Evolutionary conservation across 805 yeast genomes (phyloP).

Genomic region (Tetrapisispora fleetii): DNA sequence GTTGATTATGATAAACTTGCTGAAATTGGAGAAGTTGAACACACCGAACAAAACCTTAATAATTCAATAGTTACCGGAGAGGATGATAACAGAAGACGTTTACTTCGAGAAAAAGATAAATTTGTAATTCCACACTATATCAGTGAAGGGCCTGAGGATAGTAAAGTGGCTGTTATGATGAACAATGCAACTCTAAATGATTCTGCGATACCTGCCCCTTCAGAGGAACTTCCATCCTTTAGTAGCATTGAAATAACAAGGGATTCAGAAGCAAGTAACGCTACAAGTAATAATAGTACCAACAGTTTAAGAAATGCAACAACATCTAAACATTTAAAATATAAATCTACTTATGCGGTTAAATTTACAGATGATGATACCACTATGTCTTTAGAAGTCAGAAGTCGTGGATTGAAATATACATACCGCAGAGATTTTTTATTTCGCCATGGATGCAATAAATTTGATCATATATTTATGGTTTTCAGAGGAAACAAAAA

Average conservation of each 20-base stretch:
- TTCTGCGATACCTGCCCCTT: background rate
- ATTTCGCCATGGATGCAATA: slow-evolving; percentile 17
- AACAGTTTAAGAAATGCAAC: background rate
- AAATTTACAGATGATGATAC: slow-evolving; percentile 14
- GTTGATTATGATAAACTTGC: slow-evolving; percentile 1
- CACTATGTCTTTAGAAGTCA: slow-evolving; percentile 19
- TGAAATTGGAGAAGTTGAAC: slow-evolving; percentile 3
- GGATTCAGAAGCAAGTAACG: background rate
- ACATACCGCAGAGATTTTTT: slow-evolving; percentile 18
- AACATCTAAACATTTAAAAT: background rate
- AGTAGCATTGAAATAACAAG: background rate
- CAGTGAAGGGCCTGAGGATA: background rate
- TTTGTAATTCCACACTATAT: background rate
- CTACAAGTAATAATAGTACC: background rate
- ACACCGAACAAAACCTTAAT: background rate
- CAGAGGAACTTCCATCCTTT: background rate
- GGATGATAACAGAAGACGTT: background rate
- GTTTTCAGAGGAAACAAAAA: slow-evolving; percentile 8
- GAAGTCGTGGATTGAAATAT: slow-evolving; percentile 14
- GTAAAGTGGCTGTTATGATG: background rate
- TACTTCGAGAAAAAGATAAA: background rate
- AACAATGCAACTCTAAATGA: background rate
- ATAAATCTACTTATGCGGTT: slow-evolving; percentile 13
- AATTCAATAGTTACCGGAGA: background rate
- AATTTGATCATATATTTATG: slow-evolving; percentile 18